phyloP scores from a whole-genome alignment of 805 yeast species.

The Wickerhamomyces bovis region DNA sequence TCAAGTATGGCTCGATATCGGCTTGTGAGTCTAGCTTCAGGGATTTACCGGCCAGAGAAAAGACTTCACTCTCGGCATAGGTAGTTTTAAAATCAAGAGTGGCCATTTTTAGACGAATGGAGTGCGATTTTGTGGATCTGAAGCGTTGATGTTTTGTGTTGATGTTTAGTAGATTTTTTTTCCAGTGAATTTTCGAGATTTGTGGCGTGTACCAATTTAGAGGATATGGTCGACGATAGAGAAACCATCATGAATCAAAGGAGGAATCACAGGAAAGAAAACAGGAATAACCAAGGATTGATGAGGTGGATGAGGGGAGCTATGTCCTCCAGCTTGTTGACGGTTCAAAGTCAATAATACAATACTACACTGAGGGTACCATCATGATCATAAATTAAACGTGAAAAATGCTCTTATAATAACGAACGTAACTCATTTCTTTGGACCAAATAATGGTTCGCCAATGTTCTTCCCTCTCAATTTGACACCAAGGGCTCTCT shows the following conservation, averaged over 20 bases:
- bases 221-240: background rate
- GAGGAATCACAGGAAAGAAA: no score
- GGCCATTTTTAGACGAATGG: conserved; percentile 27
- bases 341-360: no score
- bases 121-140: background rate
- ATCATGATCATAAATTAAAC: background rate
- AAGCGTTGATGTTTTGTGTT: background rate
- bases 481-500: conserved; percentile 90
- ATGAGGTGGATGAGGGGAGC: no score
- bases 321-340: no score
- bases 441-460: conserved; percentile 58
- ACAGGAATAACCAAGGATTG: no score
- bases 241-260: background rate
- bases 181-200: background rate
- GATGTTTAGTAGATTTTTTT: background rate
- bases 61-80: conserved; percentile 42
- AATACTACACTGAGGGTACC: background rate
- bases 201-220: background rate
- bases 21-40: conserved; percentile 65
- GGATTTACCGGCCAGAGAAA: conserved; percentile 68
- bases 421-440: conserved; percentile 23
- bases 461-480: conserved; percentile 96
- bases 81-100: conserved; percentile 32
- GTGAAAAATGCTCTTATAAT: background rate
- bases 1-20: conserved; percentile 68